A percentile compares a stretch with the other conserved stretches of the same genome.
These are phyloP conservation scores for Aureobasidium zeae DNA, from an alignment of 2,329 filamentous ascomycete genomes.

Conservation along the genomic window DNA sequence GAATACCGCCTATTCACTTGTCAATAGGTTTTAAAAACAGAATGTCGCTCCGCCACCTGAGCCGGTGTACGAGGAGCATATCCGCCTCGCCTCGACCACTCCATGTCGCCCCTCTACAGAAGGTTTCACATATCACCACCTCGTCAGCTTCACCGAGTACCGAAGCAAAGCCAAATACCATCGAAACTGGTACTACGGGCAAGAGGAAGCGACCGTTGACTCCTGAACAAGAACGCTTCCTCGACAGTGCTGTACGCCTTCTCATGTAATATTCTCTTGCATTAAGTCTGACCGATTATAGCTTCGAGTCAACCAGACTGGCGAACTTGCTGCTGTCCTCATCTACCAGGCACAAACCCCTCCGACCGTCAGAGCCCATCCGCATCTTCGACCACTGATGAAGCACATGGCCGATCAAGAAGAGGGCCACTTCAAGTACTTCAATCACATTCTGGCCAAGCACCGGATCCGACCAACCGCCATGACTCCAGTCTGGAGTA, in stretches of 20 bases:
- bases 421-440: conserved; percentile 73
- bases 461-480: conserved; percentile 88
- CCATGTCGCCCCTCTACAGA: conserved; percentile 2
- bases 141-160: conserved; percentile 18
- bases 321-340: conserved; percentile 89
- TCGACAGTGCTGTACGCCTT: conserved; percentile 57
- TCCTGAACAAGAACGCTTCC: conserved; percentile 60
- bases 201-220: conserved; percentile 43
- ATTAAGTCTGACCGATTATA: conserved; percentile 25
- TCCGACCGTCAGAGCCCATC: conserved; percentile 66
- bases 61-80: conserved; percentile 5
- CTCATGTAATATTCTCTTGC: background rate
- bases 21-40: background rate
- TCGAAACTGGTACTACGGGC: conserved; percentile 3
- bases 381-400: conserved; percentile 84
- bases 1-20: too few species aligned
- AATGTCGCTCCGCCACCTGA: conserved; percentile 11
- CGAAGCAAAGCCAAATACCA: conserved; percentile 18
- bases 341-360: conserved; percentile 90
- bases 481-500: conserved; percentile 83
- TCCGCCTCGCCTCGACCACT: conserved; percentile 4
- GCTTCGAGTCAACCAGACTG: conserved; percentile 94
- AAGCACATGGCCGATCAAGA: conserved; percentile 98
- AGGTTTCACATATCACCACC: conserved; percentile 14
- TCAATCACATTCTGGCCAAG: conserved; percentile 71